phyloP scores from a whole-genome alignment of 306 rosid species.

The Quercus alba region DNA sequence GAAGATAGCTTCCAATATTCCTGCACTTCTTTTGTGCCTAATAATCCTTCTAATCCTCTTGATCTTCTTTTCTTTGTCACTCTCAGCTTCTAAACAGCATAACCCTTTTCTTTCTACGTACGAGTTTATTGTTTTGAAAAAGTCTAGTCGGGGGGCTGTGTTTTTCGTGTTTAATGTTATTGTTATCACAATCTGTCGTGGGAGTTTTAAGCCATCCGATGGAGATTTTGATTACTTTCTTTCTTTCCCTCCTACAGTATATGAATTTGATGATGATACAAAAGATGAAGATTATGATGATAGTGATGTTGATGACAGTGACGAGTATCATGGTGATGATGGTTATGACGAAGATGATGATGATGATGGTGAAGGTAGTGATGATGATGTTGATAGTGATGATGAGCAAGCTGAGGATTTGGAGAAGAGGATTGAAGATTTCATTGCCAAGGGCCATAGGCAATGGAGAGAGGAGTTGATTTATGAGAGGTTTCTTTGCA shows the following conservation, averaged over 20 bases:
- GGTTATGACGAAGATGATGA: constrained; percentile 29
- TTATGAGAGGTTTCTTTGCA: background rate
- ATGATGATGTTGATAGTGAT: background rate
- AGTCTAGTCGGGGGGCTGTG: no score
- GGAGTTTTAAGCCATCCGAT: constrained; percentile 6
- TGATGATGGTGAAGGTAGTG: background rate
- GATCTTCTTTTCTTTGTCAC: no score
- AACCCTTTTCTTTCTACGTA: no score
- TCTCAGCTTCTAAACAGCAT: no score
- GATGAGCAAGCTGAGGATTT: constrained; percentile 20
- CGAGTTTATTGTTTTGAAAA: no score
- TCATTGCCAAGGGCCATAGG: constrained; percentile 25
- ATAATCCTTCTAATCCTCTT: no score
- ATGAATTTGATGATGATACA: background rate
- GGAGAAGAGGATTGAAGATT: constrained; percentile 27
- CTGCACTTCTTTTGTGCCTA: background rate
- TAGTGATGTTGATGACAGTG: background rate
- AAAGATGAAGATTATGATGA: background rate
- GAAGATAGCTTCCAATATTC: background rate
- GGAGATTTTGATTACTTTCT: background rate
- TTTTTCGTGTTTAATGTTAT: no score
- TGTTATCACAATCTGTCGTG: constrained; percentile 1
- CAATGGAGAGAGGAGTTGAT: constrained; percentile 35
- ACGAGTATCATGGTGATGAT: constrained; percentile 13
- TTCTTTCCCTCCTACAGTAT: background rate